Conservation (phyloP, 331 rosid genomes). For the Rhamnella rubrinervis region DNA sequence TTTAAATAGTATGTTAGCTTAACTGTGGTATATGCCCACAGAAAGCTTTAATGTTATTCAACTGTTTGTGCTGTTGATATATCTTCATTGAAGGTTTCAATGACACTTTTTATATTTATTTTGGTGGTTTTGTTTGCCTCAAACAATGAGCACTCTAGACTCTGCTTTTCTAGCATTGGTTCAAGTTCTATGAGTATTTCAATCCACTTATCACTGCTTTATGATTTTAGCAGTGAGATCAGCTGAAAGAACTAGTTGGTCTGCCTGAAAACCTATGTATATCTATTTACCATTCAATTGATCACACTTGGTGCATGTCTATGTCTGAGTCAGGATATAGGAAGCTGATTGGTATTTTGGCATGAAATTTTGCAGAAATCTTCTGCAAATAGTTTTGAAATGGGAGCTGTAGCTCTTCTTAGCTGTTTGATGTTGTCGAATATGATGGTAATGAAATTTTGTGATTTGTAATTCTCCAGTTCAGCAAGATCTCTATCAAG, state of each 20-base stretch:
- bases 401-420: not conserved
- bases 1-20: too few relatives aligned
- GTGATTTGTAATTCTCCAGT: conserved; percentile 35
- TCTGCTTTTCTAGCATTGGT: too few relatives aligned
- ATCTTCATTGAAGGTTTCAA: too few relatives aligned
- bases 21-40: too few relatives aligned
- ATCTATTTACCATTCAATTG: not conserved
- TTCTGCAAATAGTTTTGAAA: not conserved
- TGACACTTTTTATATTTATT: too few relatives aligned
- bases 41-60: too few relatives aligned
- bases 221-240: too few relatives aligned
- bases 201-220: too few relatives aligned
- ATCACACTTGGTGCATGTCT: not conserved
- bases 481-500: conserved; percentile 77
- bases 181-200: too few relatives aligned
- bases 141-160: too few relatives aligned
- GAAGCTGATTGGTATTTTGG: not conserved
- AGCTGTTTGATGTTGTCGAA: not conserved
- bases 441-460: not conserved
- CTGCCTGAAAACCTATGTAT: not conserved
- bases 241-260: not conserved
- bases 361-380: not conserved
- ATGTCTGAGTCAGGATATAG: not conserved
- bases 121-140: too few relatives aligned
- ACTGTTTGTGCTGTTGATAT: too few relatives aligned